Percentiles rank a stretch among this genome's conserved stretches.
These are phyloP conservation scores for Thymus mandschuricus DNA, from an alignment of 257 asterid species.

Conservation along the genomic window DNA sequence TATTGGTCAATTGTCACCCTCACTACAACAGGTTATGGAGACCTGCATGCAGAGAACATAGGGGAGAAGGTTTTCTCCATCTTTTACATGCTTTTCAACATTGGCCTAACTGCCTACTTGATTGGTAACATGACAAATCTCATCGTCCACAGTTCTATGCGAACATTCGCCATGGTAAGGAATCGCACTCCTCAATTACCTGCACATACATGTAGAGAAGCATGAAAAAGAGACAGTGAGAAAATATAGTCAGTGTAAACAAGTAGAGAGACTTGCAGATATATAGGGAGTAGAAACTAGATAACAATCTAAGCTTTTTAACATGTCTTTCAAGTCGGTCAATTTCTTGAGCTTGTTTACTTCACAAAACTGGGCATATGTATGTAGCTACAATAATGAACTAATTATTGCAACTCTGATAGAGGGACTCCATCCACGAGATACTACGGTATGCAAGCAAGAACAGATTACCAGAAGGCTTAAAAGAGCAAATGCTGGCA, in stretches of 20 bases:
- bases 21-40: slow-evolving; percentile 92
- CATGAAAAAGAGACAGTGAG: too few relatives aligned
- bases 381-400: background rate
- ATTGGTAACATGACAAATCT: slow-evolving; percentile 98
- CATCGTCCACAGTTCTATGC: slow-evolving; percentile 70
- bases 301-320: too few relatives aligned
- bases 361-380: background rate
- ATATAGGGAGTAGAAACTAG: too few relatives aligned
- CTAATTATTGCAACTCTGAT: slow-evolving; percentile 26
- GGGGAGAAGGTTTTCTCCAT: slow-evolving; percentile 83
- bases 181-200: background rate
- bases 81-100: slow-evolving; percentile 93
- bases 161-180: slow-evolving; percentile 80
- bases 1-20: slow-evolving; percentile 95
- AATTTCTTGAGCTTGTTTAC: background rate
- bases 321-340: background rate
- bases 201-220: background rate
- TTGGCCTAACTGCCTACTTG: slow-evolving; percentile 89
- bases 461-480: slow-evolving; percentile 73
- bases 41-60: slow-evolving; percentile 76
- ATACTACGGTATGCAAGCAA: slow-evolving; percentile 78
- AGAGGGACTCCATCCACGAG: slow-evolving; percentile 84
- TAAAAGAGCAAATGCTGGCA: slow-evolving; percentile 92
- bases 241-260: too few relatives aligned
- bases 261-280: too few relatives aligned